Percentiles rank a stretch among this genome's conserved stretches.
These are phyloP conservation scores for Globisporangium mamillatum DNA, from an alignment of 352 stramenopile genomes.

Conservation along the genomic window DNA sequence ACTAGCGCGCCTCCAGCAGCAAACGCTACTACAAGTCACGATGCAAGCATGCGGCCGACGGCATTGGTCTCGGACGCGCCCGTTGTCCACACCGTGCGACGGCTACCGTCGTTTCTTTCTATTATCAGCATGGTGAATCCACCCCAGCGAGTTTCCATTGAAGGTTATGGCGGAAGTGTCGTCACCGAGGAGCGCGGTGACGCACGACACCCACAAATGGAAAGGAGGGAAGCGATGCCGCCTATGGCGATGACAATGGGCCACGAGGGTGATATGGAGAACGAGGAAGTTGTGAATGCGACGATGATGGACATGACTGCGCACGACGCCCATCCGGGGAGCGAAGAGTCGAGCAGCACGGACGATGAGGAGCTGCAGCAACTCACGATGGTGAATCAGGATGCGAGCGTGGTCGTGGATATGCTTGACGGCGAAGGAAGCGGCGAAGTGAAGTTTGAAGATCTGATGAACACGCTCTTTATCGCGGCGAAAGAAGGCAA, in stretches of 20 bases:
- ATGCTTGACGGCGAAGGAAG: constrained; percentile 28
- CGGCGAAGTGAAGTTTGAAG: constrained; percentile 59
- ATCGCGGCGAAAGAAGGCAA: constrained; percentile 55
- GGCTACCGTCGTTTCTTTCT: constrained; percentile 4
- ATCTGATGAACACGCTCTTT: constrained; percentile 59
- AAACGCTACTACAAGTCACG: not conserved
- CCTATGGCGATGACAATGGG: constrained; percentile 1
- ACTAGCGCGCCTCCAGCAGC: not conserved
- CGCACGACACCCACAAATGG: not conserved
- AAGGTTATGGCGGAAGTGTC: not conserved
- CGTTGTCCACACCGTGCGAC: not conserved
- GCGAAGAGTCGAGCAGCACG: constrained; percentile 71
- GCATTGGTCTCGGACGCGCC: not conserved
- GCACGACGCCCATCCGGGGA: constrained; percentile 20
- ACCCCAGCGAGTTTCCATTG: not conserved
- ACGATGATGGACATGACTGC: constrained; percentile 14
- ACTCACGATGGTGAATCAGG: constrained; percentile 54
- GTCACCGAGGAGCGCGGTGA: not conserved
- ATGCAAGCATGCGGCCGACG: not conserved
- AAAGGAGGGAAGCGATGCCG: not conserved
- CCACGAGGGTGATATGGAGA: constrained; percentile 12
- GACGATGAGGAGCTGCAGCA: constrained; percentile 79
- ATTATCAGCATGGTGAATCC: not conserved
- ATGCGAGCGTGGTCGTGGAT: constrained; percentile 25
- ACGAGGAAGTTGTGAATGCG: constrained; percentile 19